These are phyloP conservation scores for Yarrowia sp. DNA, from an alignment of 805 yeast genomes.

Conservation along the genomic window DNA sequence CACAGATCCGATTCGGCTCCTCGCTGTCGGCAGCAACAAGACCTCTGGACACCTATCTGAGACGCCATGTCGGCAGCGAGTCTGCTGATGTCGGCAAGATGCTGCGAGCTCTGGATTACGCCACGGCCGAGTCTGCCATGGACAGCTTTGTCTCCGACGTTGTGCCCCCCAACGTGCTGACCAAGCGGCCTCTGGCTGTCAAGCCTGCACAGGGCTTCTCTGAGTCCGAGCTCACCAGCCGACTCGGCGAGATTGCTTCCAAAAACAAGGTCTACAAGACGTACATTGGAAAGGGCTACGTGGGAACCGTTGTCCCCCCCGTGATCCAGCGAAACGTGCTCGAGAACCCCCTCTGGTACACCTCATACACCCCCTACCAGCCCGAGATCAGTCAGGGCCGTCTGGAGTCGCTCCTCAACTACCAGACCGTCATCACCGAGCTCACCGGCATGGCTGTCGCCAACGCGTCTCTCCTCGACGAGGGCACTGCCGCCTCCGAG, in stretches of 20 bases:
- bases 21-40: conserved; percentile 15
- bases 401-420: conserved; percentile 85
- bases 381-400: conserved; percentile 98
- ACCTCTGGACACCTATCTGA: conserved; percentile 79
- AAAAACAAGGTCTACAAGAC: conserved; percentile 77
- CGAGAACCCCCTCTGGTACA: conserved; percentile 98
- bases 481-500: conserved; percentile 97
- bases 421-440: conserved; percentile 89
- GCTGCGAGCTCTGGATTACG: conserved; percentile 70
- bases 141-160: conserved; percentile 74
- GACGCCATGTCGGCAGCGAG: conserved; percentile 88
- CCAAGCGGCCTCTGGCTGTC: conserved; percentile 69
- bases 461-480: conserved; percentile 93
- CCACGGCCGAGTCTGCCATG: conserved; percentile 54
- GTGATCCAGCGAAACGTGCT: conserved; percentile 91
- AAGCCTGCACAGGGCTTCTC: conserved; percentile 77
- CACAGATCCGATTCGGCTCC: conserved; percentile 26
- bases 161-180: conserved; percentile 77
- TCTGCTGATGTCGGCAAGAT: conserved; percentile 67
- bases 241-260: conserved; percentile 70
- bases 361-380: conserved; percentile 97
- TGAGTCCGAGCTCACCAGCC: conserved; percentile 79
- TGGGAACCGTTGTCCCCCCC: conserved; percentile 87
- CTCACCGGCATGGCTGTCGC: conserved; percentile 95
- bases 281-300: conserved; percentile 93